Evolutionary conservation across 345 rosid genomes (phyloP).

Genomic region (Eucalyptus grandis): DNA sequence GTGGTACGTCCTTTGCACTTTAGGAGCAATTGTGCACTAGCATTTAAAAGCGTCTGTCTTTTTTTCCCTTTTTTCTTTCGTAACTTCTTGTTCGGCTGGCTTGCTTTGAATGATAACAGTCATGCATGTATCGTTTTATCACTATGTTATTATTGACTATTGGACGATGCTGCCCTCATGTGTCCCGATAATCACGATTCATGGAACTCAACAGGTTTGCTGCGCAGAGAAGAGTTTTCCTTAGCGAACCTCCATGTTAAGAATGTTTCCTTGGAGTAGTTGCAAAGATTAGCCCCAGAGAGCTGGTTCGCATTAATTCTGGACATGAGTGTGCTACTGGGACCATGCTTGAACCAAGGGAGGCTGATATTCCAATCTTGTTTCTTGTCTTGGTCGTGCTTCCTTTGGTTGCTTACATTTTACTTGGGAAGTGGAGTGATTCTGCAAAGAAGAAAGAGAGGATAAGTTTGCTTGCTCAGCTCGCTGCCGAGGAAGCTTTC

Average conservation of each 20-base stretch:
- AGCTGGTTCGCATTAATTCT: not conserved
- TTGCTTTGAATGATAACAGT: not conserved
- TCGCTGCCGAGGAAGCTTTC: constrained; percentile 72
- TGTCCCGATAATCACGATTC: not conserved
- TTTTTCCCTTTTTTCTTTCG: not conserved
- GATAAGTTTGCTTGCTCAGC: constrained; percentile 50
- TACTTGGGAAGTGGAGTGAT: constrained; percentile 89
- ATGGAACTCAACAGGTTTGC: not conserved
- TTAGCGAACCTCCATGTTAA: not conserved
- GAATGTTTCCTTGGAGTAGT: not conserved
- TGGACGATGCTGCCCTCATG: not conserved
- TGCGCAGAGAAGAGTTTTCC: not conserved
- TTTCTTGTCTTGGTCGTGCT: constrained; percentile 78
- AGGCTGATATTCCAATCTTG: constrained; percentile 64
- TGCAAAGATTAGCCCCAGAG: not conserved
- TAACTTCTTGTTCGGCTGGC: not conserved
- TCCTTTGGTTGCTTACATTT: constrained; percentile 61
- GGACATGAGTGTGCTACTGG: constrained; percentile 72
- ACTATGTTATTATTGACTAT: not conserved
- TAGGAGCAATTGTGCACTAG: not conserved
- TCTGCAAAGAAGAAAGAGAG: constrained; percentile 49
- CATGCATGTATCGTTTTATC: not conserved
- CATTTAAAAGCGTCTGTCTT: not conserved
- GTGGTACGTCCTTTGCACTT: not conserved
- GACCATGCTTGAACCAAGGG: constrained; percentile 97